A percentile compares a stretch with the other conserved stretches of the same genome.
These are phyloP conservation scores for Tritrichomonas foetus DNA, from an alignment of 208 protist species.

Conservation along the genomic window DNA sequence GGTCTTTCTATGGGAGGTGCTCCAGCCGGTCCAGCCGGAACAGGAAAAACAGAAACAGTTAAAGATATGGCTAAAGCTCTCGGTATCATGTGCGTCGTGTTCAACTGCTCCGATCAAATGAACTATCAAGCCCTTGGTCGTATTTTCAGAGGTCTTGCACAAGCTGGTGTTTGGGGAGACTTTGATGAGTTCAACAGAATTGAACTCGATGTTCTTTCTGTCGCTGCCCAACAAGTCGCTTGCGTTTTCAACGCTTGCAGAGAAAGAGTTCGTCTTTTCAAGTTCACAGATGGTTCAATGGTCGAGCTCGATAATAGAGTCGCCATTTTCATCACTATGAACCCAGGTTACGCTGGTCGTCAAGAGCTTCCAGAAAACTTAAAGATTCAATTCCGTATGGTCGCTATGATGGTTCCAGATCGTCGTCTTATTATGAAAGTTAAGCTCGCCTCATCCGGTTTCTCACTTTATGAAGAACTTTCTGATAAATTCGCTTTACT, in stretches of 20 bases:
- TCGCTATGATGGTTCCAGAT: slow-evolving; percentile 98
- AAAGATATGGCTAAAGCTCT: slow-evolving; percentile 75
- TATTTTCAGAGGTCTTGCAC: slow-evolving; percentile 74
- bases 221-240: slow-evolving; percentile 70
- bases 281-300: slow-evolving; percentile 67
- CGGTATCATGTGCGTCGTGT: slow-evolving; percentile 73
- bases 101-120: slow-evolving; percentile 80
- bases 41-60: slow-evolving; percentile 67
- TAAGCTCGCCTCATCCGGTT: slow-evolving; percentile 71
- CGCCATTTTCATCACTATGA: slow-evolving; percentile 96
- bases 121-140: slow-evolving; percentile 63
- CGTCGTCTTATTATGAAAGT: slow-evolving; percentile 85
- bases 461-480: slow-evolving; percentile 61
- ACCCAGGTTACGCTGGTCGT: slow-evolving; percentile 90
- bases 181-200: slow-evolving; percentile 84
- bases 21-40: slow-evolving; percentile 74
- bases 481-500: slow-evolving; percentile 73
- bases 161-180: slow-evolving; percentile 73
- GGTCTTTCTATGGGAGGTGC: slow-evolving; percentile 71
- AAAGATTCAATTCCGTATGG: slow-evolving; percentile 91
- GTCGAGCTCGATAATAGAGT: slow-evolving; percentile 63
- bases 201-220: slow-evolving; percentile 72
- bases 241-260: slow-evolving; percentile 64
- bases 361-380: slow-evolving; percentile 95
- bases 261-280: slow-evolving; percentile 58